Conservation (phyloP, 176 grass and related monocot genomes). For the Rhipidocladum racemiflorum region DNA sequence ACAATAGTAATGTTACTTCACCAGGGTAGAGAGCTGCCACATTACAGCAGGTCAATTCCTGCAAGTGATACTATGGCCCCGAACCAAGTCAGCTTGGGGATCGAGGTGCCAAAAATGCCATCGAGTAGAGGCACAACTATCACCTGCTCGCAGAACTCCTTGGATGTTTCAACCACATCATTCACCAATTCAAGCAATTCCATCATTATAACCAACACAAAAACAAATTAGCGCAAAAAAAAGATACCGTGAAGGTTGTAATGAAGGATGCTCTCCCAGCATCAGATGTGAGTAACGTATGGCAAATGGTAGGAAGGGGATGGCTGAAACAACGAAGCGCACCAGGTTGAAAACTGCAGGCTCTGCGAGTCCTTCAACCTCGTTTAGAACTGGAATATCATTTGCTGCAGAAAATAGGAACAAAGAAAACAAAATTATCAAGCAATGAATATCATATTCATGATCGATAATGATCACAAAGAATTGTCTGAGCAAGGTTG, state of each 20-base stretch:
- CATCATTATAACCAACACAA: background rate
- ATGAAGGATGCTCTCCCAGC: conserved; percentile 85
- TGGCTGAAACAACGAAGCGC: conserved; percentile 62
- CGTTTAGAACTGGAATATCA: conserved; percentile 96
- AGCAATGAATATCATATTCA: background rate
- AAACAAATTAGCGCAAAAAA: background rate
- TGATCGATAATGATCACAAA: background rate
- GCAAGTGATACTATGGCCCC: conserved; percentile 62
- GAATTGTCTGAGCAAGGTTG: background rate
- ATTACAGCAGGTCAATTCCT: conserved; percentile 73
- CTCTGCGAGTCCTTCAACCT: conserved; percentile 79
- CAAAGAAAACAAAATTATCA: background rate
- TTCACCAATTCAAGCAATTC: background rate
- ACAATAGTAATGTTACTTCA: conserved; percentile 38
- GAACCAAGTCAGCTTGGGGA: conserved; percentile 72
- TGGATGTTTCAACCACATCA: background rate
- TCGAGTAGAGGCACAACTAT: conserved; percentile 88
- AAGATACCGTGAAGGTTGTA: conserved; percentile 71
- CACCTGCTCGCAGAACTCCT: conserved; percentile 49
- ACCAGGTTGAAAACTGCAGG: conserved; percentile 89
- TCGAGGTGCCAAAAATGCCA: conserved; percentile 64
- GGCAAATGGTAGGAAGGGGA: conserved; percentile 68
- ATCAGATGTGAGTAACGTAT: conserved; percentile 73
- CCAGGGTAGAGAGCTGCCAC: conserved; percentile 83
- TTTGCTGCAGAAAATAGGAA: conserved; percentile 51